Percentiles rank a stretch among this genome's conserved stretches.
phyloP scores from a whole-genome alignment of 139 green algal species.

The Tetraselmis striata region DNA sequence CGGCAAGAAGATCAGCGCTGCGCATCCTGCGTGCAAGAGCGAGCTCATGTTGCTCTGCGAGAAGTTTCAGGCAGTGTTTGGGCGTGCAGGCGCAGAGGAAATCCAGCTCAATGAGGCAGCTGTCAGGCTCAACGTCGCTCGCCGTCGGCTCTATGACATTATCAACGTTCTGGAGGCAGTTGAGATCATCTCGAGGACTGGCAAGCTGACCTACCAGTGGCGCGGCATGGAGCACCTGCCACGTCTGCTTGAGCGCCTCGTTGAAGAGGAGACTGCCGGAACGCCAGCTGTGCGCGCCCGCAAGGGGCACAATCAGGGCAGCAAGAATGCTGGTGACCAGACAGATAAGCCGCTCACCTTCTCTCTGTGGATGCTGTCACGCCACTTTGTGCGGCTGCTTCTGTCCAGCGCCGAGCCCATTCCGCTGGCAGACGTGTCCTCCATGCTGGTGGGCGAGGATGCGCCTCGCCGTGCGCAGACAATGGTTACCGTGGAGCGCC shows the following conservation, averaged over 20 bases:
- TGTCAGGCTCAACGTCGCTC: conserved; percentile 22
- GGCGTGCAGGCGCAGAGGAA: not conserved
- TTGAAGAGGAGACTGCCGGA: conserved; percentile 21
- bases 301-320: conserved; percentile 6
- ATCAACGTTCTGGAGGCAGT: not conserved
- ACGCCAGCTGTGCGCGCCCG: conserved; percentile 4
- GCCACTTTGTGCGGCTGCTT: conserved; percentile 39
- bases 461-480: not conserved
- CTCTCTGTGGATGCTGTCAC: conserved; percentile 39
- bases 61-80: conserved; percentile 2
- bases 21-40: too few relatives aligned
- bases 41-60: too few relatives aligned
- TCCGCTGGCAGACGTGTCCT: conserved; percentile 25
- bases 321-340: conserved; percentile 7
- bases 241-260: conserved; percentile 29
- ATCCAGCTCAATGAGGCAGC: conserved; percentile 26
- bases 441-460: conserved; percentile 16
- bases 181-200: conserved; percentile 31
- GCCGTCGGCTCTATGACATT: not conserved
- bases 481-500: conserved; percentile 54
- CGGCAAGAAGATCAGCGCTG: too few relatives aligned
- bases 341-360: conserved; percentile 13
- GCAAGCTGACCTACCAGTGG: conserved; percentile 47
- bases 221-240: conserved; percentile 39
- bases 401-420: conserved; percentile 24